Percentiles rank a stretch among this genome's conserved stretches.
Evolutionary conservation across 2,329 filamentous ascomycete genomes (phyloP).

Genomic region (Claviceps africana): DNA sequence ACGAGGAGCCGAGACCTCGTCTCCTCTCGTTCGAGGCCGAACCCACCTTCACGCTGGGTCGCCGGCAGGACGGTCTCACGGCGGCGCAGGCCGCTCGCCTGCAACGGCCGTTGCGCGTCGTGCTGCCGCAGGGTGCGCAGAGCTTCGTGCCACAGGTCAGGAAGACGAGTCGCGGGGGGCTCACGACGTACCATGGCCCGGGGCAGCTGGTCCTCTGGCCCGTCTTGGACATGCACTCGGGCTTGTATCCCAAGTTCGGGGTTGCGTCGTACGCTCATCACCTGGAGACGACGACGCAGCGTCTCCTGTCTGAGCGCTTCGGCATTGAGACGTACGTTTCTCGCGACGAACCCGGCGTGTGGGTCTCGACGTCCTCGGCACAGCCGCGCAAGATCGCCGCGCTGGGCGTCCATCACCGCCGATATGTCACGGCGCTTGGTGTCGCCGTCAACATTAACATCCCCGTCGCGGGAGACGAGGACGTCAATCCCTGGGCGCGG

Average conservation of each 20-base stretch:
- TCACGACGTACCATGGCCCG: conserved; percentile 90
- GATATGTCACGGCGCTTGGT: conserved; percentile 74
- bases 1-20: conserved; percentile 33
- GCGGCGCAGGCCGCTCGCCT: conserved; percentile 31
- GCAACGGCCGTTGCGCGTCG: conserved; percentile 24
- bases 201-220: conserved; percentile 91
- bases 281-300: conserved; percentile 64
- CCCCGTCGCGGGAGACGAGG: conserved; percentile 29
- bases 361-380: conserved; percentile 34
- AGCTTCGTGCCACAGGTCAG: conserved; percentile 44
- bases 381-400: conserved; percentile 65
- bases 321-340: conserved; percentile 43
- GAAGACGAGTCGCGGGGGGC: conserved; percentile 67
- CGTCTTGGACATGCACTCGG: conserved; percentile 61
- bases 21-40: conserved; percentile 71
- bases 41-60: conserved; percentile 81
- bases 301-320: conserved; percentile 41
- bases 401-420: conserved; percentile 76
- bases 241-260: conserved; percentile 41
- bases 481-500: conserved; percentile 42
- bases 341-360: conserved; percentile 75
- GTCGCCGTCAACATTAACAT: conserved; percentile 66
- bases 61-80: conserved; percentile 51
- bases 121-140: conserved; percentile 12
- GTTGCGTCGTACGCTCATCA: conserved; percentile 65